These are phyloP conservation scores for Didymella glomerata DNA, from an alignment of 2,329 filamentous ascomycete genomes.

Conservation along the genomic window DNA sequence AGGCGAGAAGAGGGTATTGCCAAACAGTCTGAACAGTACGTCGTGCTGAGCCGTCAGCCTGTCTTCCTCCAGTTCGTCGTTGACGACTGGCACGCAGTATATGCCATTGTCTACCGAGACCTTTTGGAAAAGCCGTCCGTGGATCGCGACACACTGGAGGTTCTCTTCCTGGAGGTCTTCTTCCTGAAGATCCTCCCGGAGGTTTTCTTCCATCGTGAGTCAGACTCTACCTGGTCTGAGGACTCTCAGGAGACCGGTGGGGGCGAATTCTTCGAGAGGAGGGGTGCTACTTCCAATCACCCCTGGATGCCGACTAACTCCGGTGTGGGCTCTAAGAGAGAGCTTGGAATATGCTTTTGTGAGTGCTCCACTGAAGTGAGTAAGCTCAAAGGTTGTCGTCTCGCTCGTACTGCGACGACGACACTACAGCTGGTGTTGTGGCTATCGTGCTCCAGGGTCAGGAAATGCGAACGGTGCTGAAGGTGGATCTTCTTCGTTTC, in stretches of 20 bases:
- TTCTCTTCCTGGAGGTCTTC: constrained; percentile 32
- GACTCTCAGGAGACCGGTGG: too few species aligned
- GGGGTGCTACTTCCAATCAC: not conserved
- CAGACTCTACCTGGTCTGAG: not conserved
- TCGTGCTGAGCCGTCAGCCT: constrained; percentile 48
- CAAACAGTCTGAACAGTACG: constrained; percentile 44
- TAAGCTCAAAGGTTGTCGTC: not conserved
- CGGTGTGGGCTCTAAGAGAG: not conserved
- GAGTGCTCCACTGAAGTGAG: not conserved
- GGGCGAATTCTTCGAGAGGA: not conserved
- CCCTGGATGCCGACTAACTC: not conserved
- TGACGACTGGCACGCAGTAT: constrained; percentile 51
- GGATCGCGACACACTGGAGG: constrained; percentile 39
- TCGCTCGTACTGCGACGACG: not conserved
- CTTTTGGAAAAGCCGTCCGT: constrained; percentile 52
- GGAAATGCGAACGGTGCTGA: not conserved
- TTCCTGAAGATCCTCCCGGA: constrained; percentile 14
- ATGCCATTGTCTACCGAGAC: constrained; percentile 49
- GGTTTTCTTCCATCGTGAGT: constrained; percentile 29
- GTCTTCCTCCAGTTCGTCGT: constrained; percentile 50
- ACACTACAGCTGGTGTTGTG: not conserved
- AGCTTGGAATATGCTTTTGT: not conserved
- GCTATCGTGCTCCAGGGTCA: not conserved
- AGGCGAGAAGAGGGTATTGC: constrained; percentile 41
- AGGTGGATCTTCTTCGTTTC: not conserved